These are phyloP conservation scores for Eucalyptus curtisii DNA, from an alignment of 345 rosid species.

Conservation along the genomic window DNA sequence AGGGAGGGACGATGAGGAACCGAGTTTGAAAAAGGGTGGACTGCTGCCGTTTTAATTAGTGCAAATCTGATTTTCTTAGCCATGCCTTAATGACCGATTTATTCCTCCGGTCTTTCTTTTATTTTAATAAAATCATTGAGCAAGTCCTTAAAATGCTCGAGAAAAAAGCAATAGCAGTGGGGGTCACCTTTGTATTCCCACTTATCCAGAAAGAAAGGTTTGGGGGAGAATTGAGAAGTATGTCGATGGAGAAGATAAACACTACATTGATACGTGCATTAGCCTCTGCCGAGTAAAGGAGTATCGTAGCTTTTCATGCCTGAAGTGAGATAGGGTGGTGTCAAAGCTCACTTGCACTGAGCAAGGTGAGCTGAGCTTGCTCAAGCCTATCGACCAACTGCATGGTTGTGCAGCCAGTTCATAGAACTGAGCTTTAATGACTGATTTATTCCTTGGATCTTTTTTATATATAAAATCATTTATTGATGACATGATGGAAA, in stretches of 20 bases:
- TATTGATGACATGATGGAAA: background rate
- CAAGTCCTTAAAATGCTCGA: fast-evolving
- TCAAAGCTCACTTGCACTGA: fast-evolving
- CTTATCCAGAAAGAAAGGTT: fast-evolving
- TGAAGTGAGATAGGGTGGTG: no score
- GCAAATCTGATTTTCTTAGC: background rate
- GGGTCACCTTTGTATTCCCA: no score
- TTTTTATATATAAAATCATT: no score
- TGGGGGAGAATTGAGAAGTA: fast-evolving
- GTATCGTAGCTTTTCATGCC: no score
- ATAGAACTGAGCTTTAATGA: background rate
- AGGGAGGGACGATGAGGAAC: background rate
- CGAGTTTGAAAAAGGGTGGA: background rate
- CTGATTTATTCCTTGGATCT: no score
- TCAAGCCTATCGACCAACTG: fast-evolving
- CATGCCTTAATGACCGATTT: background rate
- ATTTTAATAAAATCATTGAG: fast-evolving
- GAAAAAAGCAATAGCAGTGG: no score
- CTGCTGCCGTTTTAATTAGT: background rate
- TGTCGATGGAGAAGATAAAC: fast-evolving
- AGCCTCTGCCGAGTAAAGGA: fast-evolving
- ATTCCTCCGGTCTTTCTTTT: background rate
- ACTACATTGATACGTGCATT: fast-evolving
- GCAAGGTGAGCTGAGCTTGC: fast-evolving
- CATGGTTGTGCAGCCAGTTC: fast-evolving